Base-by-base conservation (phyloP, 2,329 filamentous ascomycete genomes). In the Trichophyton rubrum region DNA sequence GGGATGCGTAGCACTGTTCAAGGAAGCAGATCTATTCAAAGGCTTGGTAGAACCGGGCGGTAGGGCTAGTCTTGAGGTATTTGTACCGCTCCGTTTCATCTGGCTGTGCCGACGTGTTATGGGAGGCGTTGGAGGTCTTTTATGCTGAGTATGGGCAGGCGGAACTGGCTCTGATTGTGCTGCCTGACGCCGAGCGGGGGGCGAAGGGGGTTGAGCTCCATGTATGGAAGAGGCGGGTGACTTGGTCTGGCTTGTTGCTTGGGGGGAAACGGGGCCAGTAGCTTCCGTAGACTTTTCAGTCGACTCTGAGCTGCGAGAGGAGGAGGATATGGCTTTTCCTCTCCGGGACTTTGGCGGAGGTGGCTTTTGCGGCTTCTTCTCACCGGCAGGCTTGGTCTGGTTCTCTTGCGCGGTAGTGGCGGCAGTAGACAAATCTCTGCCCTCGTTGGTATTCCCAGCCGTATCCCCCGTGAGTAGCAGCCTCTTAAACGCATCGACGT, bases 291-390 rank as follows among this genome's bases (percentile, higher is more conserved):
- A 56, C 68, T 17, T 3, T 67, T 64, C 17, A 43, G 40, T 43
- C 17, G 40, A 43, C 40, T 70, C 64, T 33, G 73, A 65, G 64
- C 71, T 69, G 61, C 60, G 71, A 65, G 79, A 83, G 9, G 33
- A 38, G 33, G 33, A 38, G 3, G 33, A 38, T 64, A 92, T 87
- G 17, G 85, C 79, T 72, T 87, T 91, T 3, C 89, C 89, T 73
- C 91, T 88, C 60, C 88, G 83, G 58, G 87, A 90, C 68, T 82
- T 89, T 9, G 88, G 88, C 5, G 87, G 86, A 3, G 88, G 88
- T 38, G 40, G 58, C 40, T 30, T 30, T 6, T 40, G 38, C 15
- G 13, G 55, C 27, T 57, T 57, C 22, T 27, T 30, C 1, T 33
- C 38, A n/a, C 33, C 38, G 55, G 3, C 17, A 20, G 55, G 15